These are phyloP conservation scores for Eucalyptus microcorys DNA, from an alignment of 345 rosid species.

Conservation along the genomic window DNA sequence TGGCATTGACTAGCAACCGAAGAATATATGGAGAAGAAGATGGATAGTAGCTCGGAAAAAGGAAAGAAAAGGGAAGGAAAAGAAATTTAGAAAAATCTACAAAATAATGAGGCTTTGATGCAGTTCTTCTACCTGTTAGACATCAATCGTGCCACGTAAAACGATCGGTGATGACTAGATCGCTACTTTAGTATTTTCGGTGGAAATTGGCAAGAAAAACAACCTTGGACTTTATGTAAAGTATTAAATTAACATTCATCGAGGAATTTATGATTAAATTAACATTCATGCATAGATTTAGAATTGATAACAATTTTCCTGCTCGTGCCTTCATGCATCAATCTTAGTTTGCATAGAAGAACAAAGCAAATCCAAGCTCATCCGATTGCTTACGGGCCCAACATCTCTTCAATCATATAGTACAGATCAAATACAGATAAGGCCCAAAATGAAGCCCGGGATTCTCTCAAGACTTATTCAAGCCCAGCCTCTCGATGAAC, in stretches of 20 bases:
- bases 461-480: background rate
- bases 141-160: no score
- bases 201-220: background rate
- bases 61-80: background rate
- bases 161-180: background rate
- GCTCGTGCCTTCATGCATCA: background rate
- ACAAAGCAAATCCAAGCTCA: background rate
- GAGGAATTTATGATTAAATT: background rate
- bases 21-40: no score
- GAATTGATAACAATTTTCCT: fast-evolving
- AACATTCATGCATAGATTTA: background rate
- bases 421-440: background rate
- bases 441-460: background rate
- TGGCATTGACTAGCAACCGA: background rate
- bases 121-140: background rate
- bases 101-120: fast-evolving
- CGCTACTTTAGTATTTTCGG: background rate
- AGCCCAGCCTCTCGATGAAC: background rate
- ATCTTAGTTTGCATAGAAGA: background rate
- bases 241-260: background rate
- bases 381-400: background rate
- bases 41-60: background rate
- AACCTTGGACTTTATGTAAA: background rate
- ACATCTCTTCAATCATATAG: background rate
- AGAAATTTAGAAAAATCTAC: no score